Evolutionary conservation across 2,329 filamentous ascomycete genomes (phyloP), one percentile per base, ranked within the genome.

Genomic region (Alternaria arbusti): DNA sequence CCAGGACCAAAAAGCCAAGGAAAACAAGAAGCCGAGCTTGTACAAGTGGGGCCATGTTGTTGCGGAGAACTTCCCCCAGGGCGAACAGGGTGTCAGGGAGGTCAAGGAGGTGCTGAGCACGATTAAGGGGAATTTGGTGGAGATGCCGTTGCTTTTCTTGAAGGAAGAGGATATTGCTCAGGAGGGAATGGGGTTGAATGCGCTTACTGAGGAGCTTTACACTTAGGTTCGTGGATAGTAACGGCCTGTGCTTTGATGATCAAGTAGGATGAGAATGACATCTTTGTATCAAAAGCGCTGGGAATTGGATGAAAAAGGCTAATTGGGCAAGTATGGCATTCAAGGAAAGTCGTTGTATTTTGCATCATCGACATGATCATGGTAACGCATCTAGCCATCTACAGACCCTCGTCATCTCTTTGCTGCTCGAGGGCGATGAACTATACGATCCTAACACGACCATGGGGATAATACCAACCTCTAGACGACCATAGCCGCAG

Each of bases 81-180:
- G 82, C 6, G 79, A 81, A 50, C 74, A 82, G 60, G 83, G 82
- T 28, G 74, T 82, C 22, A 68, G 70, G 32, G 82, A 85, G 72
- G 81, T 85, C 49, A 88, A 88, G 74, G 90, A 92, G 55, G 89
- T 95, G 74, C 92, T 97, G 87, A 90, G 67, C 40, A 78, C 72
- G 26, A 92, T 94, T 8, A 89, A 90, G 47, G 83, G 83, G n/a
- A 84, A 78, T 17, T 67, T 85, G 52, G 83, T 97, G 8, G 92
- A 97, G 84, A 97, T 97, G 94, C 93, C 94, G 26, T 83, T 97
- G 70, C 84, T 93, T 69, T 97, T 97, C 83, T 83, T 97, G 78
- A 90, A 91, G 72, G 91, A 94, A 32, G 87, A 93, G 73, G 94
- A 97, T 78, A 90, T 97, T 78, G 95, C 94, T 5, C 90, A 94